Percentiles rank a stretch among this genome's conserved stretches.
These are phyloP conservation scores for Micractinium sp. DNA, from an alignment of 139 green algal species.

Conservation along the genomic window DNA sequence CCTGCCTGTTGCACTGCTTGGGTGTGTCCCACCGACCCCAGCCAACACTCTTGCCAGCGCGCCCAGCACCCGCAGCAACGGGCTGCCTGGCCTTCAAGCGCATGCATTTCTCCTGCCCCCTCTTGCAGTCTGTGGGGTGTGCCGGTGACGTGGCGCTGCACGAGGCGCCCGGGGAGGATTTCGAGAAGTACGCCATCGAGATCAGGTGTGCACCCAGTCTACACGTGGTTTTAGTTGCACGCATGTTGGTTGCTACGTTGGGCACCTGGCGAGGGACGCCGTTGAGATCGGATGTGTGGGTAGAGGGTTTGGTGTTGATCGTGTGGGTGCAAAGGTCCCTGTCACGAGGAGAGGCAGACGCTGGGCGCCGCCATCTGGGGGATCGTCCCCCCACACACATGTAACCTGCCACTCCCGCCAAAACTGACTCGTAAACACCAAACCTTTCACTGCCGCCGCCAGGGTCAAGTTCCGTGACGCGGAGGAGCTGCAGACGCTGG, in stretches of 20 bases:
- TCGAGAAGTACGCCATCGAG: slow-evolving; percentile 78
- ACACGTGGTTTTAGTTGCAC: neutral
- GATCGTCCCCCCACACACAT: no score
- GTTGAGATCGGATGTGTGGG: no score
- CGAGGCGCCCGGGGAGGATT: slow-evolving; percentile 66
- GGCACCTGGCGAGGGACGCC: no score
- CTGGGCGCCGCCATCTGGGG: no score
- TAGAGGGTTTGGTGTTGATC: no score
- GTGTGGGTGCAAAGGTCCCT: no score
- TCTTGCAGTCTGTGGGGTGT: slow-evolving; percentile 69
- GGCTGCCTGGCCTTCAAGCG: neutral
- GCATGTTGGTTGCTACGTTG: no score
- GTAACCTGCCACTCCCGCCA: neutral
- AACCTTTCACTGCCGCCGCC: neutral
- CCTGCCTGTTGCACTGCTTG: neutral
- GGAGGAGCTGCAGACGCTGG: slow-evolving; percentile 88
- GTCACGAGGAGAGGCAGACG: no score
- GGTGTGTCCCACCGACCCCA: neutral
- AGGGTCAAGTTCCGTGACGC: slow-evolving; percentile 79
- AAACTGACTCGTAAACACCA: neutral
- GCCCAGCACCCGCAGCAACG: neutral
- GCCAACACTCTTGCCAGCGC: no score
- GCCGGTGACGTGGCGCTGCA: slow-evolving; percentile 83
- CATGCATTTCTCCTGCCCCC: neutral
- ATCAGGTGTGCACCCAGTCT: slow-evolving; percentile 53